Evolutionary conservation across 2,329 filamentous ascomycete genomes (phyloP).

Genomic region (Botrytis elliptica): DNA sequence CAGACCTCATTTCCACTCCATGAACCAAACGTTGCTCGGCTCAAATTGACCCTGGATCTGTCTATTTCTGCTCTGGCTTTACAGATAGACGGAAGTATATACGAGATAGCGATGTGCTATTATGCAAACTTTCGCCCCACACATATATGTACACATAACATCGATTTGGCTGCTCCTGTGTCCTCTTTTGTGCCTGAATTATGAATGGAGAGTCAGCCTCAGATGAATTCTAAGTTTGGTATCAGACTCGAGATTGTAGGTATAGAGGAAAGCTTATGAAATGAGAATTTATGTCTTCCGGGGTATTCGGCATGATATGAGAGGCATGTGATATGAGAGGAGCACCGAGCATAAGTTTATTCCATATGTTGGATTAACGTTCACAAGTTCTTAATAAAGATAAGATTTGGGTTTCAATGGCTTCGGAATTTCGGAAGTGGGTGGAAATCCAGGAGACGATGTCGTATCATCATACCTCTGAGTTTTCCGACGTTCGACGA

Average conservation of each 20-base stretch:
- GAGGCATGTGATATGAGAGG: not conserved
- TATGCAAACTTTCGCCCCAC: not conserved
- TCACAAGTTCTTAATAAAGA: not conserved
- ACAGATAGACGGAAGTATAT: not conserved
- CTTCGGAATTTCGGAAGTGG: not conserved
- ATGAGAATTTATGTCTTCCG: not conserved
- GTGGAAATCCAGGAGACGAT: not conserved
- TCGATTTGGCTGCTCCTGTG: not conserved
- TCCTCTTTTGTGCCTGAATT: not conserved
- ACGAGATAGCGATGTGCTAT: not conserved
- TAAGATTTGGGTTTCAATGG: not conserved
- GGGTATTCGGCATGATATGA: not conserved
- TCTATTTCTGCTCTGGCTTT: not conserved
- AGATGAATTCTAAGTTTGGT: not conserved
- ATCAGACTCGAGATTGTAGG: not conserved
- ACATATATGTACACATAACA: not conserved
- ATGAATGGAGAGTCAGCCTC: not conserved
- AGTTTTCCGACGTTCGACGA: not conserved
- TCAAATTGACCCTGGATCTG: not conserved
- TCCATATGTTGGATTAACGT: not conserved
- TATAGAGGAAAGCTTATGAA: not conserved
- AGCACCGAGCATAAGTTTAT: not conserved
- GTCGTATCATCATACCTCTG: not conserved
- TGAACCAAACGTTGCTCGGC: not conserved
- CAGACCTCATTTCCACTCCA: constrained; percentile 8